A percentile compares a stretch with the other conserved stretches of the same genome.
These are phyloP conservation scores for Yamadazyma dushanensis DNA, from an alignment of 1,139 yeast genomes.

Conservation along the genomic window DNA sequence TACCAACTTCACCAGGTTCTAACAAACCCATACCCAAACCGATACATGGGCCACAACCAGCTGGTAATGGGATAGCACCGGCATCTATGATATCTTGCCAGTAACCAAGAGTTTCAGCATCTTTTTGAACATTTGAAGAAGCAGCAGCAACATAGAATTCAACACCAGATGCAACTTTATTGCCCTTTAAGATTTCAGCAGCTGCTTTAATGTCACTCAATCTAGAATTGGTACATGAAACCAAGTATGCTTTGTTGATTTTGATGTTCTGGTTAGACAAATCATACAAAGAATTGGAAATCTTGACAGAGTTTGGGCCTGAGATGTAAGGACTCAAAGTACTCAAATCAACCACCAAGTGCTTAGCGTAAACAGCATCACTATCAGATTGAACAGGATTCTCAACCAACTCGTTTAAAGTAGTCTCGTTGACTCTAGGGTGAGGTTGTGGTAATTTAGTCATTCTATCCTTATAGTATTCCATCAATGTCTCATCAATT, in stretches of 20 bases:
- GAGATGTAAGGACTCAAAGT: constrained; percentile 88
- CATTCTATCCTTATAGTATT: constrained; percentile 76
- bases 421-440: constrained; percentile 71
- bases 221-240: constrained; percentile 96
- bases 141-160: constrained; percentile 98
- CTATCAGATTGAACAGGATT: constrained; percentile 58
- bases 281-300: constrained; percentile 75
- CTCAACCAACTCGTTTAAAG: constrained; percentile 51
- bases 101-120: constrained; percentile 87
- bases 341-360: constrained; percentile 75
- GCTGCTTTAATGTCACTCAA: constrained; percentile 93
- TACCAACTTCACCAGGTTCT: constrained; percentile 96
- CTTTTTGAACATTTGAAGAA: constrained; percentile 86
- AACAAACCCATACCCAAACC: constrained; percentile 94
- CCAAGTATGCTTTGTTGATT: constrained; percentile 91
- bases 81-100: constrained; percentile 90
- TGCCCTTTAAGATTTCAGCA: constrained; percentile 79
- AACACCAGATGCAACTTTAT: constrained; percentile 82
- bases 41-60: constrained; percentile 99
- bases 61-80: constrained; percentile 93
- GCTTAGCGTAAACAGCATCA: constrained; percentile 86
- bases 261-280: constrained; percentile 71
- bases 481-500: constrained; percentile 72
- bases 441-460: constrained; percentile 73
- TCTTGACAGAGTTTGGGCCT: constrained; percentile 96